These are phyloP conservation scores for Hemileccinum rubropunctum DNA, from an alignment of 768 basidiomycete species.

Conservation along the genomic window DNA sequence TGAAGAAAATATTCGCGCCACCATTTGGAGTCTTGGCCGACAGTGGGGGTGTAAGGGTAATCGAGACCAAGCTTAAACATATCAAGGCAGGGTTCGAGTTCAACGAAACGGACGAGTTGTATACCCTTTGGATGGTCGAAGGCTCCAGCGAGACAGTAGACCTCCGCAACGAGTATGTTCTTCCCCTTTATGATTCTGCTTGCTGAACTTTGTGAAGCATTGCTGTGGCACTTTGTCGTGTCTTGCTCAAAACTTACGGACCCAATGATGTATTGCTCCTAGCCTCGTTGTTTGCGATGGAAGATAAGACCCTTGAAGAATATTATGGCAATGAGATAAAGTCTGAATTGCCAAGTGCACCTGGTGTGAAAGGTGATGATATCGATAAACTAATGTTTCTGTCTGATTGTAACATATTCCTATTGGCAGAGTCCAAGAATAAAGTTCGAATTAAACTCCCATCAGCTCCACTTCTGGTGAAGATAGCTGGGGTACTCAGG, in stretches of 20 bases:
- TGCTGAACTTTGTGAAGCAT: conserved; percentile 1
- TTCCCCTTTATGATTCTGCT: not conserved
- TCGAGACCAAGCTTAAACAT: not conserved
- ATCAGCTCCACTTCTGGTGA: not conserved
- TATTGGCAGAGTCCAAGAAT: not conserved
- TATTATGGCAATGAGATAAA: conserved; percentile 1
- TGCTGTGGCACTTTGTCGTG: conserved; percentile 11
- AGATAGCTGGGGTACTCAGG: not conserved
- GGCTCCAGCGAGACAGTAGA: not conserved
- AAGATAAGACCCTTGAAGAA: not conserved
- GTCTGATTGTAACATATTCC: no score
- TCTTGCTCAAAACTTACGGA: conserved; percentile 10
- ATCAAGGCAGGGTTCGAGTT: conserved; percentile 7
- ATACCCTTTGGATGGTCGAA: conserved; percentile 11
- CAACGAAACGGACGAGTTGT: not conserved
- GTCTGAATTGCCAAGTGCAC: not conserved
- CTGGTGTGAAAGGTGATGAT: not conserved
- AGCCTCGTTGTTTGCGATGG: conserved; percentile 6
- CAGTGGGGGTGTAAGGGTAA: not conserved
- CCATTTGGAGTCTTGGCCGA: conserved; percentile 2
- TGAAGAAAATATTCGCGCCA: conserved; percentile 11
- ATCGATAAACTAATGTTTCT: not conserved
- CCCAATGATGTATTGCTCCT: conserved; percentile 13
- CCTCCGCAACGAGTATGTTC: conserved; percentile 8
- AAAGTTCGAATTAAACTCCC: not conserved